Evolutionary conservation across 805 yeast species (phyloP), one percentile per base, ranked within the genome.

Genomic region (Candida vaughaniae): DNA sequence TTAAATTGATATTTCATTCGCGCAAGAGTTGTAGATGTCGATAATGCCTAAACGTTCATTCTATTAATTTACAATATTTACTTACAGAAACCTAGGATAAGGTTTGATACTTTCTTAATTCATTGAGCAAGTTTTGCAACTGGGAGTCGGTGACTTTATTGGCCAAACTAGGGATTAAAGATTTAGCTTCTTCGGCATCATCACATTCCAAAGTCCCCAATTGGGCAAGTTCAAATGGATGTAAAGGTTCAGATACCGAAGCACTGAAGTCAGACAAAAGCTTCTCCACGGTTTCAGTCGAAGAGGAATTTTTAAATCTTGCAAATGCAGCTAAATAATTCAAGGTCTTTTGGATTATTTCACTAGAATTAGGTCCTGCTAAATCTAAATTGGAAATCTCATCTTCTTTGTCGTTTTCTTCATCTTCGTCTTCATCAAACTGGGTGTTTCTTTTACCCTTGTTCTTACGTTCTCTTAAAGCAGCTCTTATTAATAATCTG

Each of bases 161-260:
- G 16, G 77, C 74, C 55, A 93, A 72, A 60, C 95, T 85, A 31
- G 99, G 97, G 41, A 93, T 82, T 53, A 93, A 71, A 12, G 96
- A 86, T 63, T 87, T 87, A 25, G 98, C 98, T 68, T 93, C 99
- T 55, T 86, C 99, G 5, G 95, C 89, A 45, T 91, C 97, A 55
- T 91, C 99, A 63, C 97, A 90, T 20, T 93, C 85, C 44, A 91
- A 71, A 3, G 95, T 86, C 0, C 95, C 91, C 43, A 84, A 67
- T 62, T 93, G 98, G 1, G 98, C 95, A 37, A 87, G 71, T 64
- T 93, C 99, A 60, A 93, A 93, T 1, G 99, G 98, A 67, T 93
- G 99, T 51, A 93, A 64, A 11, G 72, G 70, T 42, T 67, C 66
- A 1, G 60, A 34, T 18, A 79, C 82, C 39, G 54, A 58, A 16